Base-by-base conservation (phyloP, 331 rosid genomes). In the Erythrophleum ivorense region DNA sequence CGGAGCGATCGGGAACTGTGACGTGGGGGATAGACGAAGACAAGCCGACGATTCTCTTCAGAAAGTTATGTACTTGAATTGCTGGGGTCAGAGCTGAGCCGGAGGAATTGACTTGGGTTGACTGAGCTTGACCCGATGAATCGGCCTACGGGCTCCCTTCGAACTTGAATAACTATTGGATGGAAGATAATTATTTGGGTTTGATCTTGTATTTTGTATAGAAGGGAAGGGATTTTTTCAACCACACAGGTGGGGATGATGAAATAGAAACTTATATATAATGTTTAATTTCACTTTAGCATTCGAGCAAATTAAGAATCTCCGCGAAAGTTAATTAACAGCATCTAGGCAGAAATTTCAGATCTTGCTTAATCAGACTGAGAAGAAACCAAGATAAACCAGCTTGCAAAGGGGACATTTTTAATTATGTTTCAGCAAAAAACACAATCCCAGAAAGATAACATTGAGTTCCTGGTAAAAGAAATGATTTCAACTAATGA, bases 71-170 rank as follows among this genome's bases (percentile, higher is more conserved):
- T 95, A 90, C 92, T 67, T 93, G 86, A 95, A 86, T 79, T 95
- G 99, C 80, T 95, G 98, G 99, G 98, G 99, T 9, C 97, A 88
- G 78, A 94, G 93, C 73, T 95, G 80, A 88, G 38, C 38, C 36
- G 38, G 74, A 41, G 53, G 40, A 36, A 36, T 36, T 36, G 48
- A 43, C 48, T 43, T 7, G 7, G 38, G 46, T 46, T 62, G 46
- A 60, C 80, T 18, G 36, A 16, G 49, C 3, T 2, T 48, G n/a
- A 70, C 4, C 19, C 36, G 75, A 3, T 46, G 58, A 43, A 46
- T 11, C 55, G 8, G 36, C 19, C 2, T 1, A 33, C 7, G 34
- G 75, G 12, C 11, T 13, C 29, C 29, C 49, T 41, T 67, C 33
- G 1, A 54, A 60, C 12, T 29, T 16, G 1, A 36, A 41, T 40